Percentiles rank a stretch among this genome's conserved stretches.
These are phyloP conservation scores for Syzygium grande DNA, from an alignment of 345 rosid species.

Conservation along the genomic window DNA sequence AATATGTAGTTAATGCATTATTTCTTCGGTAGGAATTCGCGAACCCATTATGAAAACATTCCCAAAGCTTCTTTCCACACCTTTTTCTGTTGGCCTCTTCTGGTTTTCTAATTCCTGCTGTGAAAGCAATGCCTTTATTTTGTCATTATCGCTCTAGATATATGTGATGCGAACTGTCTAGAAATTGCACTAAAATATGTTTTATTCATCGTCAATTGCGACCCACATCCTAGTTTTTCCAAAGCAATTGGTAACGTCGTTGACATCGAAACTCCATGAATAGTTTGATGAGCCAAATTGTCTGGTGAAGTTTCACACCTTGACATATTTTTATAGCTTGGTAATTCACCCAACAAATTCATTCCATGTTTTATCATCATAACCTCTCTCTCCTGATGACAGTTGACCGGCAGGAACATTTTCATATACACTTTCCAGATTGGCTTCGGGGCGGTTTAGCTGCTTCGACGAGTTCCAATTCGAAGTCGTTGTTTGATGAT, in stretches of 20 bases:
- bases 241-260: too few relatives aligned
- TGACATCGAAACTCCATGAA: too few relatives aligned
- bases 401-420: not conserved
- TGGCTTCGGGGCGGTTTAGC: not conserved
- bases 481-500: not conserved
- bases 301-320: not conserved
- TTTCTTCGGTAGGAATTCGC: not conserved
- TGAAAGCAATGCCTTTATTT: not conserved
- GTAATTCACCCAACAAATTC: not conserved
- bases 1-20: not conserved
- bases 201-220: not conserved
- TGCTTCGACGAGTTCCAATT: not conserved
- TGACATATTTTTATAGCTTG: not conserved
- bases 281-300: not conserved
- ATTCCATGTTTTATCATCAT: not conserved
- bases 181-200: not conserved
- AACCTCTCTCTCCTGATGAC: too few relatives aligned
- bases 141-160: not conserved
- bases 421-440: not conserved
- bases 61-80: not conserved
- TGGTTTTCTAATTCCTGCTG: not conserved
- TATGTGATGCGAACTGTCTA: not conserved
- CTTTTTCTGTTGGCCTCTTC: not conserved
- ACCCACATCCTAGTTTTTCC: too few relatives aligned
- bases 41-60: not conserved